Evolutionary conservation across 768 basidiomycete species (phyloP).

Genomic region (Psilocybe tampanensis): DNA sequence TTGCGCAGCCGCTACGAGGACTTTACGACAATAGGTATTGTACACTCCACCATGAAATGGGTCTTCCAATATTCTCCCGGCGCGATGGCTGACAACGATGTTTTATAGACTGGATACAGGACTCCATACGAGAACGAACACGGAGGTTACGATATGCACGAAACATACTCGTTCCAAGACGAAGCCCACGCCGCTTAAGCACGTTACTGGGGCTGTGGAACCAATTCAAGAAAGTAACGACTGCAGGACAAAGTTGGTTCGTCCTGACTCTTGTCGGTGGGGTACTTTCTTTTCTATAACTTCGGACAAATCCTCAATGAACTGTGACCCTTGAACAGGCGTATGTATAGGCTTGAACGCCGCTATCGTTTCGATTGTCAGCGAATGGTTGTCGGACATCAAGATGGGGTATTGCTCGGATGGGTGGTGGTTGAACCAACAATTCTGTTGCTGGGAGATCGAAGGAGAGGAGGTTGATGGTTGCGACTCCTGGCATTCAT

Average conservation of each 20-base stretch:
- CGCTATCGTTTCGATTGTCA: conserved; percentile 93
- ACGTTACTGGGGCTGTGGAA: conserved; percentile 58
- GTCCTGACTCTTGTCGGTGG: conserved; percentile 87
- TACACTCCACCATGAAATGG: background rate
- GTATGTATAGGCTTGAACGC: conserved; percentile 91
- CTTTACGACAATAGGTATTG: conserved; percentile 88
- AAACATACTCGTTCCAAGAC: conserved; percentile 41
- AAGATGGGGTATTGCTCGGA: conserved; percentile 97
- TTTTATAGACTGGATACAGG: conserved; percentile 90
- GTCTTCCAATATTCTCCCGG: background rate
- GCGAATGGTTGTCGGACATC: conserved; percentile 96
- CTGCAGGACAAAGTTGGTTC: conserved; percentile 89
- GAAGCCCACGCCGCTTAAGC: conserved; percentile 53
- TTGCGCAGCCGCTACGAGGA: conserved; percentile 83
- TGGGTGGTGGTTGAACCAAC: conserved; percentile 98
- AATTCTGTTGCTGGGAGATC: conserved; percentile 98
- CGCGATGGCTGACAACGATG: background rate
- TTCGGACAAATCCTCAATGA: background rate
- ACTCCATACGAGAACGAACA: conserved; percentile 87
- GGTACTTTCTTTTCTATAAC: conserved; percentile 28
- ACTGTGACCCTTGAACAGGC: conserved; percentile 46
- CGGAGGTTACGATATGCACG: conserved; percentile 68
- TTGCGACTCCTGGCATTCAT: conserved; percentile 91
- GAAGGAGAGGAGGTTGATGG: conserved; percentile 76
- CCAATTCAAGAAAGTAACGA: conserved; percentile 57